Evolutionary conservation across 2,329 filamentous ascomycete species (phyloP).

Genomic region (Cladophialophora bantiana): DNA sequence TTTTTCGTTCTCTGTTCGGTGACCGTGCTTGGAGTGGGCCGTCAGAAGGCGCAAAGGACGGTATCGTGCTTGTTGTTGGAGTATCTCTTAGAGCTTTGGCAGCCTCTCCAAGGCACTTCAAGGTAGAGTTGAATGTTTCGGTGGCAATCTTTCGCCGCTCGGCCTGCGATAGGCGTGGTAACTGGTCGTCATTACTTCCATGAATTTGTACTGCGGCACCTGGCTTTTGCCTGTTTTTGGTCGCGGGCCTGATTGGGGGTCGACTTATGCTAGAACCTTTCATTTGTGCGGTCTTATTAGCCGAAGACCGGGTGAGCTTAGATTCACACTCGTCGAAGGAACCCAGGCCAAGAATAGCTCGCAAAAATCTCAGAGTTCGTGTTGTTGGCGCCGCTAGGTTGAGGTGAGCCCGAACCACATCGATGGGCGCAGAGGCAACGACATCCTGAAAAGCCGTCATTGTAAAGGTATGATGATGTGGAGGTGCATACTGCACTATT

Average conservation of each 20-base stretch:
- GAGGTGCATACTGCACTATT: slow-evolving; percentile 10
- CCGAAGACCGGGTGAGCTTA: not conserved
- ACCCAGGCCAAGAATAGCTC: slow-evolving; percentile 25
- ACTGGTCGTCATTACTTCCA: slow-evolving; percentile 7
- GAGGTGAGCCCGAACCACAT: slow-evolving; percentile 28
- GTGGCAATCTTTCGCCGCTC: slow-evolving; percentile 54
- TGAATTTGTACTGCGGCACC: slow-evolving; percentile 27
- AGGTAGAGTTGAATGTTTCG: slow-evolving; percentile 54
- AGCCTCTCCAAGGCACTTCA: slow-evolving; percentile 53
- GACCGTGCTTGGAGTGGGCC: slow-evolving; percentile 42
- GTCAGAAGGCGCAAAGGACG: slow-evolving; percentile 9
- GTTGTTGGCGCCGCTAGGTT: slow-evolving; percentile 26
- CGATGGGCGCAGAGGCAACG: slow-evolving; percentile 1
- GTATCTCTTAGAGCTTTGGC: slow-evolving; percentile 29
- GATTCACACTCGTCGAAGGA: not conserved
- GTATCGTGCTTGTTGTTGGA: not conserved
- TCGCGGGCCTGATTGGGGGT: slow-evolving; percentile 39
- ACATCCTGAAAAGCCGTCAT: slow-evolving; percentile 18
- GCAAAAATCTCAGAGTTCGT: slow-evolving; percentile 30
- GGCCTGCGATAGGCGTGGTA: slow-evolving; percentile 17
- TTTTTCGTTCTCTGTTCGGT: slow-evolving; percentile 41
- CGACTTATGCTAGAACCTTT: slow-evolving; percentile 28
- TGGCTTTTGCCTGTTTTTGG: slow-evolving; percentile 15
- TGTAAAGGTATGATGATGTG: slow-evolving; percentile 5
- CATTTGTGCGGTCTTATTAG: not conserved